Percentiles rank a stretch among this genome's conserved stretches.
Conservation (phyloP, 768 basidiomycete genomes). For the Suillus decipiens region DNA sequence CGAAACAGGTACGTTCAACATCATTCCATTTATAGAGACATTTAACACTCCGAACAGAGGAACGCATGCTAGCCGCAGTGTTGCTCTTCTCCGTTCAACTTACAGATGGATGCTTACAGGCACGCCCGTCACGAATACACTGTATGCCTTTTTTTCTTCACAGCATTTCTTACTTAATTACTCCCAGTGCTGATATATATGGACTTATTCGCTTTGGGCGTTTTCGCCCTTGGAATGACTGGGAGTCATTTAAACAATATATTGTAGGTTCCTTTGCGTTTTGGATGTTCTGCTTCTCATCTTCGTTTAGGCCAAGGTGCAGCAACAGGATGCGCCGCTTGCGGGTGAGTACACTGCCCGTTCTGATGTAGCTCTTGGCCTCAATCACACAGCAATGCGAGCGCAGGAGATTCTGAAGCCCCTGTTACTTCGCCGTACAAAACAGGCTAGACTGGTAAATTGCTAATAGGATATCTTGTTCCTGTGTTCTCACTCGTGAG, state of each 20-base stretch:
- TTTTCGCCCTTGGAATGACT: slow-evolving; percentile 73
- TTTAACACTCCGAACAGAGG: slow-evolving; percentile 32
- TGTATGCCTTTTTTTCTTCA: slow-evolving; percentile 39
- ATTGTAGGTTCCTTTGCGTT: slow-evolving; percentile 40
- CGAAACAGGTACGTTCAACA: slow-evolving; percentile 51
- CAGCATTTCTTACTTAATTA: not conserved
- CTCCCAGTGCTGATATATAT: slow-evolving; percentile 59
- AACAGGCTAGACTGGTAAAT: slow-evolving; percentile 50
- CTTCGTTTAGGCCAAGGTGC: slow-evolving; percentile 46
- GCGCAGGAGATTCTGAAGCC: slow-evolving; percentile 70
- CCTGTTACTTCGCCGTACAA: slow-evolving; percentile 72
- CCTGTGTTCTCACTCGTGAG: not conserved
- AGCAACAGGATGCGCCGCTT: slow-evolving; percentile 56
- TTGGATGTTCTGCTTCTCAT: not conserved
- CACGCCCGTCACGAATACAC: slow-evolving; percentile 71
- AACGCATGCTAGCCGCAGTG: slow-evolving; percentile 58
- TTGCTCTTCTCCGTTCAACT: slow-evolving; percentile 60
- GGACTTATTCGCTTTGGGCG: slow-evolving; percentile 69
- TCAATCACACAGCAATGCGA: slow-evolving; percentile 42
- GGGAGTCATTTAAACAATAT: slow-evolving; percentile 61
- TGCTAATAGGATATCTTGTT: not conserved
- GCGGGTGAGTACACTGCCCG: slow-evolving; percentile 44
- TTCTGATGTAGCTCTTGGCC: slow-evolving; percentile 1
- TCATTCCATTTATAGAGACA: slow-evolving; percentile 1
- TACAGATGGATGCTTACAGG: slow-evolving; percentile 83